Evolutionary conservation across 2,329 filamentous ascomycete genomes (phyloP), one percentile per base, ranked within the genome.

Genomic region (Apiospora marii): DNA sequence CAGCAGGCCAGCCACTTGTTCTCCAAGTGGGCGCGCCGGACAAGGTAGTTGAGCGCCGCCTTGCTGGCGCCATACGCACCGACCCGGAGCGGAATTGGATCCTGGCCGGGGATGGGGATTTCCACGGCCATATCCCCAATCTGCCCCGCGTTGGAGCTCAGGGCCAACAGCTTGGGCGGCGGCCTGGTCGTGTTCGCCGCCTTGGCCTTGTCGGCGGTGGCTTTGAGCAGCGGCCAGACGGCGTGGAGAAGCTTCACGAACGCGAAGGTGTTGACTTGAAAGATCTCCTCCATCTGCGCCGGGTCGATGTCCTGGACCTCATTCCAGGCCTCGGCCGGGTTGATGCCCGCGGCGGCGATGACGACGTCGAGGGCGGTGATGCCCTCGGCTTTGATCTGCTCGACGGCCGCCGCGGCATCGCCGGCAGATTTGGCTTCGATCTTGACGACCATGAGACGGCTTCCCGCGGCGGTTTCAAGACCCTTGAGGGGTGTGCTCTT

Each of bases 171-270:
- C 27, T 70, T 71, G 64, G 74, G 74, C 27, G 53, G 49, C 7
- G 3, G 37, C 37, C 13, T 46, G 14, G 44, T 46, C 44, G 44
- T 46, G 34, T 3, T 37, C 4, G 34, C 7, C 34, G 44, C 14
- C 19, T 4, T 14, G 13, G 44, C 44, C 4, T 16, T 12, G 48
- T 27, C 44, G 37, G 6, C 19, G 27, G 69, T 67, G 30, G 70
- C 53, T 44, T 75, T 67, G 6, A 74, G 69, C 30, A 76, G 74
- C 24, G 74, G 72, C 7, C 68, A 46, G 8, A 61, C 64, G n/a
- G 74, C 74, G 44, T 73, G 70, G 67, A 73, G 70, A 8, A 76
- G 73, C 44, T 70, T 71, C 34, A 75, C 34, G 3, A 73, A 74
- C 13, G 70, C 72, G 30, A 71, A 46, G 58, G 71, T 68, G 67